Evolutionary conservation across 2,329 filamentous ascomycete genomes (phyloP).

Genomic region (Curvularia eragrostidis): DNA sequence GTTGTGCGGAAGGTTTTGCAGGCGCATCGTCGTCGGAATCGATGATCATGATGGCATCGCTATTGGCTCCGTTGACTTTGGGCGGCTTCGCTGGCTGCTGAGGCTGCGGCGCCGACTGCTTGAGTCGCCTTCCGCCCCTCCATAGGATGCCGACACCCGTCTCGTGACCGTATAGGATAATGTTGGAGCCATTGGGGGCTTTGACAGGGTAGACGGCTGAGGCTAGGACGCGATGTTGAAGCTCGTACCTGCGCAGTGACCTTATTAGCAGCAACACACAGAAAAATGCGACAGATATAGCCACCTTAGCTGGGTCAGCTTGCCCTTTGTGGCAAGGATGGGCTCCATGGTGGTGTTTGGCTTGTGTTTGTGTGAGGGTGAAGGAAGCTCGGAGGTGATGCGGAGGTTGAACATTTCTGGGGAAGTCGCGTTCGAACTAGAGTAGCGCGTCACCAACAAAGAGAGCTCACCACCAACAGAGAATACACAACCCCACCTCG

Average conservation of each 20-base stretch:
- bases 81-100: conserved; percentile 41
- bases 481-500: conserved; percentile 14
- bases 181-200: conserved; percentile 66
- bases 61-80: conserved; percentile 52
- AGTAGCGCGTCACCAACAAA: conserved; percentile 34
- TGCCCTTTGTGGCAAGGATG: conserved; percentile 62
- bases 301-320: conserved; percentile 44
- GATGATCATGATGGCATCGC: conserved; percentile 61
- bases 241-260: conserved; percentile 60
- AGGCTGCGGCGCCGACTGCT: conserved; percentile 36
- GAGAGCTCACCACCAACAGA: neutral
- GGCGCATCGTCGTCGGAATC: conserved; percentile 63
- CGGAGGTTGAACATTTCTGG: conserved; percentile 18
- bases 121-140: conserved; percentile 63
- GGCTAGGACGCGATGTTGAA: conserved; percentile 64
- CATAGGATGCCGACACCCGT: conserved; percentile 65
- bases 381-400: conserved; percentile 23
- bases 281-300: neutral
- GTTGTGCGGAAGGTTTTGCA: conserved; percentile 24
- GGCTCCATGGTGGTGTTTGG: conserved; percentile 66
- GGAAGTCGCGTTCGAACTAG: conserved; percentile 33
- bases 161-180: conserved; percentile 67
- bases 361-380: conserved; percentile 10
- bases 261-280: conserved; percentile 8
- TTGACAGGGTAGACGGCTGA: conserved; percentile 64